phyloP scores from a whole-genome alignment of 805 yeast genomes.

The Myxozyma udenii region DNA sequence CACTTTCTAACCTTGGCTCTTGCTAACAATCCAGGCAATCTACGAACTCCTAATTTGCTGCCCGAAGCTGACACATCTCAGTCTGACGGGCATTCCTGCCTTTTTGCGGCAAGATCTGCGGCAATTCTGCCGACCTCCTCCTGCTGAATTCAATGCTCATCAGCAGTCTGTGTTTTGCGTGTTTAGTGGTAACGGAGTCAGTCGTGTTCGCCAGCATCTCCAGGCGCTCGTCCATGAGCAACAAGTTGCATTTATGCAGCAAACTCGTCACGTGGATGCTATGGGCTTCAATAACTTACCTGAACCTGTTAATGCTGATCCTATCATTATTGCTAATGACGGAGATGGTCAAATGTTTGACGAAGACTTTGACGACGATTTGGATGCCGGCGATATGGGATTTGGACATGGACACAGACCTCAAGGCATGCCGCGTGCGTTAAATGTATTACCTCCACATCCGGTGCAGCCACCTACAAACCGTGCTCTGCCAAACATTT shows the following conservation, averaged over 20 bases:
- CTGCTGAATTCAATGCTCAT: conserved; percentile 82
- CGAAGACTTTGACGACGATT: background rate
- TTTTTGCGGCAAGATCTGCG: conserved; percentile 83
- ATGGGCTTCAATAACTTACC: no score
- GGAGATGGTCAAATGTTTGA: background rate
- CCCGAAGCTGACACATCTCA: conserved; percentile 82
- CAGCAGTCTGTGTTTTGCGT: conserved; percentile 88
- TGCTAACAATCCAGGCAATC: conserved; percentile 50
- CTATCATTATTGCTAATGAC: background rate
- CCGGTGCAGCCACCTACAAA: no score
- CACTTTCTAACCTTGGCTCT: background rate
- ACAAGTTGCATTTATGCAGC: conserved; percentile 9
- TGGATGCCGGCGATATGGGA: conserved; percentile 5
- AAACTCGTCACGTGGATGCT: background rate
- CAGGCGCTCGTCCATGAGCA: conserved; percentile 34
- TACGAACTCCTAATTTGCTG: conserved; percentile 70
- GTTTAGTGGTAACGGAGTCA: conserved; percentile 86
- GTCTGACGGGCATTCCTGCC: conserved; percentile 88
- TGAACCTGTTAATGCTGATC: no score
- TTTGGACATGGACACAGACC: no score
- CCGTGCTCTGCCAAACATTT: no score
- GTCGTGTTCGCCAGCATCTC: conserved; percentile 66
- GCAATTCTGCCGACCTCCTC: conserved; percentile 85
- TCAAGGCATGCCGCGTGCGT: no score
- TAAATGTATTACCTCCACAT: no score